Evolutionary conservation across 2,329 filamentous ascomycete species (phyloP).

Genomic region (Metarhizium guizhouense): DNA sequence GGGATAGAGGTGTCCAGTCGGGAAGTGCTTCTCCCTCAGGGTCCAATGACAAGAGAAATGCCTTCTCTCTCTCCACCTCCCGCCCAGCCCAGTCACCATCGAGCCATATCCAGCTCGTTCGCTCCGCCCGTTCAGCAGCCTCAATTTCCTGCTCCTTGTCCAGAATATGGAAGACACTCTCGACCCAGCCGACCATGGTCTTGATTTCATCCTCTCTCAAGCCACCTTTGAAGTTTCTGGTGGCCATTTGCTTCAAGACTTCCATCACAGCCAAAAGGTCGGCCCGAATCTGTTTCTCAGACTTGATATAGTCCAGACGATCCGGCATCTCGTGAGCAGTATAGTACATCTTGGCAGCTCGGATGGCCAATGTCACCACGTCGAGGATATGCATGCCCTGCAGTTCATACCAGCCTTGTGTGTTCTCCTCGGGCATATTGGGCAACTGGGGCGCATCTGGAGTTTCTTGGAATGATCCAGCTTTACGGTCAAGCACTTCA

Average conservation of each 20-base stretch:
- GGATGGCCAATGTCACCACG: conserved; percentile 88
- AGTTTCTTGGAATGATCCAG: conserved; percentile 18
- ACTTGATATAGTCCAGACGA: conserved; percentile 75
- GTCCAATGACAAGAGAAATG: conserved; percentile 73
- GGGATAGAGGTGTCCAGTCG: conserved; percentile 48
- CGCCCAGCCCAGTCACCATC: conserved; percentile 65
- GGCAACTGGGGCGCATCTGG: conserved; percentile 20
- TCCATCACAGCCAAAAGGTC: conserved; percentile 85
- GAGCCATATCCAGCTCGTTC: conserved; percentile 73
- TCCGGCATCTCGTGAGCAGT: conserved; percentile 84
- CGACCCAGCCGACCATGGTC: conserved; percentile 72
- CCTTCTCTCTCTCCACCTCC: conserved; percentile 69
- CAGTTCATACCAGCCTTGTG: conserved; percentile 71
- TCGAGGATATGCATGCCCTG: conserved; percentile 90
- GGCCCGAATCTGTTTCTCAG: conserved; percentile 74
- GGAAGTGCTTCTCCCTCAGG: conserved; percentile 52
- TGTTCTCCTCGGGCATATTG: conserved; percentile 35
- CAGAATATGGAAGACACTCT: conserved; percentile 68
- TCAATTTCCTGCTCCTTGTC: conserved; percentile 70
- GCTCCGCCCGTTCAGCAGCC: conserved; percentile 58
- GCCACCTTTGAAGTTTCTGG: conserved; percentile 75
- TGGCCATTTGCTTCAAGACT: conserved; percentile 83
- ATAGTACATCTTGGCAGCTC: conserved; percentile 93
- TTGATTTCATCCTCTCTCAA: conserved; percentile 68
- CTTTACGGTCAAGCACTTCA: conserved; percentile 39